These are phyloP conservation scores for Plasmodium sp. DNA, from an alignment of 169 alveolate genomes.

Conservation along the genomic window DNA sequence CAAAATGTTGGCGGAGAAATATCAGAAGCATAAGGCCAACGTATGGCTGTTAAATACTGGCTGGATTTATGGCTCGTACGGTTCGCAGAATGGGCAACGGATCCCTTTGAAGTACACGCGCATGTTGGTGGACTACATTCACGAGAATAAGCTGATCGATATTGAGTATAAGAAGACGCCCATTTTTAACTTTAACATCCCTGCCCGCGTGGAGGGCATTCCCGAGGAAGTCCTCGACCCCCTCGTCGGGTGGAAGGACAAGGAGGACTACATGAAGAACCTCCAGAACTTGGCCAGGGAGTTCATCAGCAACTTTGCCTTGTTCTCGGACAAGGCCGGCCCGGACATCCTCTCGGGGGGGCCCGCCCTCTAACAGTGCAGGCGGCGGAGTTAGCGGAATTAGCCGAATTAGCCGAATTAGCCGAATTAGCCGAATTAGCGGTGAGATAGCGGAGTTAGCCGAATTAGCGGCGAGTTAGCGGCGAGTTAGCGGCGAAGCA, in stretches of 20 bases:
- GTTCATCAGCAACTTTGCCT: constrained; percentile 89
- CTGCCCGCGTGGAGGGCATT: constrained; percentile 87
- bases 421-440: neutral
- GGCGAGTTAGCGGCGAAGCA: neutral
- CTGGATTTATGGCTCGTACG: constrained; percentile 95
- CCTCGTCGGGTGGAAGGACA: constrained; percentile 90
- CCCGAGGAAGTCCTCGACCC: constrained; percentile 89
- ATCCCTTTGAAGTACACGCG: constrained; percentile 93
- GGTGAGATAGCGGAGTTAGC: neutral
- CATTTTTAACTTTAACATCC: constrained; percentile 90
- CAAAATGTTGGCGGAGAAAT: constrained; percentile 83
- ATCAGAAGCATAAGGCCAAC: constrained; percentile 80
- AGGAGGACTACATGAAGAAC: constrained; percentile 82
- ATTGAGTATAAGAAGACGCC: constrained; percentile 83
- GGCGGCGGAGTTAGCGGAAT: neutral
- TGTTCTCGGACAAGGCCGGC: constrained; percentile 76
- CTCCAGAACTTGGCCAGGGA: constrained; percentile 84
- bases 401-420: neutral
- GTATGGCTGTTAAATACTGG: constrained; percentile 97
- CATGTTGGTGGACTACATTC: constrained; percentile 92
- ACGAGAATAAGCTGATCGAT: constrained; percentile 84
- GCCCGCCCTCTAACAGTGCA: neutral
- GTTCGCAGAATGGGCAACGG: constrained; percentile 90
- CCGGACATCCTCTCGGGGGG: constrained; percentile 61
- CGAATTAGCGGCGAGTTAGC: too few relatives aligned